Evolutionary conservation across 352 stramenopile genomes (phyloP).

Genomic region (Phytopythium litorale): DNA sequence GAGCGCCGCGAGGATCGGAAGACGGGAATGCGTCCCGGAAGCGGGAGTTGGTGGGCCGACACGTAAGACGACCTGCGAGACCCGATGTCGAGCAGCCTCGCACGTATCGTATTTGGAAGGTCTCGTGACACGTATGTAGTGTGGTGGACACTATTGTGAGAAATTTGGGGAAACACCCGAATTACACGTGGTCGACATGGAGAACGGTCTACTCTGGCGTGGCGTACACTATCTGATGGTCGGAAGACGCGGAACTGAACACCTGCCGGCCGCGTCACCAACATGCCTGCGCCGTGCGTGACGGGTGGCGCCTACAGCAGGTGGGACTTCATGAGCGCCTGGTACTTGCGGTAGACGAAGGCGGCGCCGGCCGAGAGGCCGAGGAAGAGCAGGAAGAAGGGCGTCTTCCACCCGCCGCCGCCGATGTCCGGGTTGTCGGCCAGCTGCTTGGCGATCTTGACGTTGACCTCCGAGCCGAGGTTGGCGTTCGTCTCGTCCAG

Average conservation of each 20-base stretch:
- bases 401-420: constrained; percentile 70
- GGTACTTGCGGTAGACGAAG: constrained; percentile 83
- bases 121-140: background rate
- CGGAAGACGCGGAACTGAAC: constrained; percentile 1
- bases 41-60: background rate
- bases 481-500: constrained; percentile 58
- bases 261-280: background rate
- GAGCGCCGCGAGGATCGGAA: background rate
- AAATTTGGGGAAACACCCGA: background rate
- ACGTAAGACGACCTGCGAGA: constrained; percentile 5
- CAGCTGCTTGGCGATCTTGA: constrained; percentile 77
- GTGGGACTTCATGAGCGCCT: constrained; percentile 84
- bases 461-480: constrained; percentile 57
- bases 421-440: constrained; percentile 61
- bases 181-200: background rate
- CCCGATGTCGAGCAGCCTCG: background rate
- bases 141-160: background rate
- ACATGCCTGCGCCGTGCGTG: background rate
- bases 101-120: background rate
- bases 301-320: constrained; percentile 48
- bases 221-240: background rate
- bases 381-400: constrained; percentile 71
- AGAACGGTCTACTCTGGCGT: background rate
- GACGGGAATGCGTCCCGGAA: background rate
- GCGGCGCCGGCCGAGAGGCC: constrained; percentile 37